Evolutionary conservation across 192 early-diverging fungal genomes (phyloP).

Genomic region (Linderina pennispora): DNA sequence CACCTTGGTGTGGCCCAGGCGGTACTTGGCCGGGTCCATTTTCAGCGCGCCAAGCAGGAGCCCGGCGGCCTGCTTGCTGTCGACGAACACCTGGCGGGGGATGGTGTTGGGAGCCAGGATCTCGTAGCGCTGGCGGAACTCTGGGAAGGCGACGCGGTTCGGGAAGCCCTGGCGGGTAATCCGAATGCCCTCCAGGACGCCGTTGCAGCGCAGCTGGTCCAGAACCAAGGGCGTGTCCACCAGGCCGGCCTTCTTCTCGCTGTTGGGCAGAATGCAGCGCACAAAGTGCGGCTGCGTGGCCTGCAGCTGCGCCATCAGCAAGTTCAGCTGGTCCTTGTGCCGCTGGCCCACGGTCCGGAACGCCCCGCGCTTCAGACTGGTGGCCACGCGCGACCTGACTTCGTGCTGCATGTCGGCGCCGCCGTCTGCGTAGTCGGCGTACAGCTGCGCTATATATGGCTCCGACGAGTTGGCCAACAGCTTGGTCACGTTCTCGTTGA

Average conservation of each 20-base stretch:
- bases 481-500: conserved; percentile 91
- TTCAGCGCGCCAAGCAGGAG: conserved; percentile 67
- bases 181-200: conserved; percentile 95
- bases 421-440: conserved; percentile 71
- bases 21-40: conserved; percentile 76
- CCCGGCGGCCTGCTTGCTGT: conserved; percentile 81
- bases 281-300: conserved; percentile 96
- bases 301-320: conserved; percentile 87
- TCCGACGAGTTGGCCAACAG: conserved; percentile 79
- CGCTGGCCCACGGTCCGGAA: conserved; percentile 93
- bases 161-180: conserved; percentile 95
- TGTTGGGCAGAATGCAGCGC: conserved; percentile 95
- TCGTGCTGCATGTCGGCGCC: conserved; percentile 4
- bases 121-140: conserved; percentile 94
- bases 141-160: conserved; percentile 84
- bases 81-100: conserved; percentile 76
- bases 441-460: conserved; percentile 71
- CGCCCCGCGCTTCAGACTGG: conserved; percentile 68
- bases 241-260: conserved; percentile 80
- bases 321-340: conserved; percentile 89
- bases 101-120: conserved; percentile 76
- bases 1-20: conserved; percentile 89
- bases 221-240: conserved; percentile 80
- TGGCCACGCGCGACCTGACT: conserved; percentile 14
- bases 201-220: conserved; percentile 93